Evolutionary conservation across 192 early-diverging fungal species (phyloP).

Genomic region (Podila epigama): DNA sequence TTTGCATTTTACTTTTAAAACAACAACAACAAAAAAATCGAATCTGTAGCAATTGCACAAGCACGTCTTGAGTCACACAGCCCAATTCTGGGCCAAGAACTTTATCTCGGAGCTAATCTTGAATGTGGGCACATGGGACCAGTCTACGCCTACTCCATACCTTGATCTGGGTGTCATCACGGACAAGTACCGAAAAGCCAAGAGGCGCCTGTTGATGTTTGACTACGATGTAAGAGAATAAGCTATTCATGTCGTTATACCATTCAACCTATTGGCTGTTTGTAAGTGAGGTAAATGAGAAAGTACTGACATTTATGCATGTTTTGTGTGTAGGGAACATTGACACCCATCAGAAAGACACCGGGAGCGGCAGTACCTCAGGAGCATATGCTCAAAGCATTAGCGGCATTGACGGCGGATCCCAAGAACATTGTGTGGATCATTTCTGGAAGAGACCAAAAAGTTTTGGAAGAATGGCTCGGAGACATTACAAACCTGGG

Average conservation of each 20-base stretch:
- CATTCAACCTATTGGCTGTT: not conserved
- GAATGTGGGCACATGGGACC: constrained; percentile 50
- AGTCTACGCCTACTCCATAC: constrained; percentile 55
- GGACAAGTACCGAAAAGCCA: constrained; percentile 61
- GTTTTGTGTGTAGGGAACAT: constrained; percentile 72
- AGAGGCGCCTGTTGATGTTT: constrained; percentile 87
- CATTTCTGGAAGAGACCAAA: constrained; percentile 91
- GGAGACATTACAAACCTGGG: constrained; percentile 80
- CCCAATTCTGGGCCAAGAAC: constrained; percentile 85
- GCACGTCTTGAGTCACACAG: constrained; percentile 84
- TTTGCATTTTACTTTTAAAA: not conserved
- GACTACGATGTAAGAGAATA: constrained; percentile 83
- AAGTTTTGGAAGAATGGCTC: constrained; percentile 85
- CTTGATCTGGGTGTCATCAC: constrained; percentile 47
- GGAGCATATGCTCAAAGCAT: constrained; percentile 78
- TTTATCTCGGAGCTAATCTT: constrained; percentile 82
- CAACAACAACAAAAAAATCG: no score
- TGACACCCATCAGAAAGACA: constrained; percentile 89
- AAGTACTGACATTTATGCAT: not conserved
- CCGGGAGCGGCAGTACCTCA: constrained; percentile 85
- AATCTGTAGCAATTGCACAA: constrained; percentile 80
- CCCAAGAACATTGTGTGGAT: constrained; percentile 88
- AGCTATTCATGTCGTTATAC: not conserved
- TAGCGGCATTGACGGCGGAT: constrained; percentile 75
- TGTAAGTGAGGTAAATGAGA: no score